These are phyloP conservation scores for Ogataea zsoltii DNA, from an alignment of 805 yeast genomes.

Conservation along the genomic window DNA sequence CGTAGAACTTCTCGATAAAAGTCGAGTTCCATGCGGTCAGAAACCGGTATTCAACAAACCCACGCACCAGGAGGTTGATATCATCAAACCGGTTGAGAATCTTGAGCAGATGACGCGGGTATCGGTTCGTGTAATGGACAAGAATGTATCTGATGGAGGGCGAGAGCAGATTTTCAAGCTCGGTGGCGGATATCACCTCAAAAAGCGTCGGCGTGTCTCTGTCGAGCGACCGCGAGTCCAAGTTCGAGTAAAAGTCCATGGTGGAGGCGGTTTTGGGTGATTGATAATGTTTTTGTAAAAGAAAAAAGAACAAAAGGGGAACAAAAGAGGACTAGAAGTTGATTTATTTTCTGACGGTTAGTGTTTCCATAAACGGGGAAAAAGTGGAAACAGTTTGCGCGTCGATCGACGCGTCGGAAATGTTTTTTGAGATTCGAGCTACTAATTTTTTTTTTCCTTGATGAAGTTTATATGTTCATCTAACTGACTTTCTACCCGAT, in stretches of 20 bases:
- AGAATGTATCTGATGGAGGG: slow-evolving; percentile 81
- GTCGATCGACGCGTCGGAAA: slow-evolving; percentile 7
- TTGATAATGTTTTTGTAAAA: too few species aligned
- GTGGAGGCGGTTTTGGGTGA: slow-evolving; percentile 1
- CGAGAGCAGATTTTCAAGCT: slow-evolving; percentile 72
- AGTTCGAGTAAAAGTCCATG: slow-evolving; percentile 80
- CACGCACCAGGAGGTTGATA: slow-evolving; percentile 59
- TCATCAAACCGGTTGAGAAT: slow-evolving; percentile 77
- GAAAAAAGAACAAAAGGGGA: slow-evolving; percentile 1
- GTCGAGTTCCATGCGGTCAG: slow-evolving; percentile 76
- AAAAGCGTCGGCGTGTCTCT: slow-evolving; percentile 81
- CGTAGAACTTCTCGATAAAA: slow-evolving; percentile 91
- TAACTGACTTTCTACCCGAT: neutral
- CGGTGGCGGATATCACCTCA: slow-evolving; percentile 81
- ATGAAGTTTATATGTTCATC: too few species aligned
- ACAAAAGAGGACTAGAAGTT: neutral
- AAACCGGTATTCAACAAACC: slow-evolving; percentile 69
- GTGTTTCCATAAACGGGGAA: slow-evolving; percentile 3
- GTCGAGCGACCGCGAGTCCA: slow-evolving; percentile 76
- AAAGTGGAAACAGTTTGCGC: neutral
- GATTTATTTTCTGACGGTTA: slow-evolving; percentile 3
- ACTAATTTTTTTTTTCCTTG: too few species aligned
- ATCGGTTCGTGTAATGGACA: slow-evolving; percentile 75
- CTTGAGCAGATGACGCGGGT: slow-evolving; percentile 67
- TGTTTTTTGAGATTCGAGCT: too few species aligned